Evolutionary conservation across 139 green algal species (phyloP), one percentile per base, ranked within the genome.

Genomic region (Yamagishiella unicocca): DNA sequence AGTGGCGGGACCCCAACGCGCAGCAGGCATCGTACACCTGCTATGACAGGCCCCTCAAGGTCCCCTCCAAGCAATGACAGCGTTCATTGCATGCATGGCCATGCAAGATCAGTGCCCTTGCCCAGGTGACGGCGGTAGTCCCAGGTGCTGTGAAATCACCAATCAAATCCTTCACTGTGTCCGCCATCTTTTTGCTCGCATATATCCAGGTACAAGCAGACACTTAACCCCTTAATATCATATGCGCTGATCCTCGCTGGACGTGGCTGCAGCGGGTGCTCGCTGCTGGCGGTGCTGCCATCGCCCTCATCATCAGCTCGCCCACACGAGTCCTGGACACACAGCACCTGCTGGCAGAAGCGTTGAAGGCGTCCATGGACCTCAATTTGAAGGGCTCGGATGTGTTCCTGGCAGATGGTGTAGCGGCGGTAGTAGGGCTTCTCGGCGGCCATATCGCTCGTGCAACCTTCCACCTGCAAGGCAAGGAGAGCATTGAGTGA

Each of bases 351-450:
- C 50, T 76, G 35, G 12, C 68, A 53, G 21, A 50, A 76, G 22
- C 68, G 68, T 25, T 76, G 33, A 12, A 76, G 14, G 17, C 33
- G 19, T 22, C 68, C 68, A 50, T 76, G 33, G 4, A 76, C 35
- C 35, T 53, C 2, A 22, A 50, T 27, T 17, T 35, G 12, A 10
- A 22, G 21, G 37, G 68, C n/a, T 76, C 33, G n/a, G 4, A 46
- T 27, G 68, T 76, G 68, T 22, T 76, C 4, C 35, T 50, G 33
- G 35, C 68, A 50, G 27, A 76, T 14, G 68, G 35, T 50, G 8
- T 76, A 76, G 68, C 68, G 68, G 38, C 35, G 68, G 33, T 72
- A 72, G 6, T 72, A 72, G 19, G 64, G 27, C 64, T 37, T 72
- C 38, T 72, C 64, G 38, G 27, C 35, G 27, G 35, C 64, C 64